Conservation (phyloP, 2,329 filamentous ascomycete genomes). For the Colletotrichum sp. region DNA sequence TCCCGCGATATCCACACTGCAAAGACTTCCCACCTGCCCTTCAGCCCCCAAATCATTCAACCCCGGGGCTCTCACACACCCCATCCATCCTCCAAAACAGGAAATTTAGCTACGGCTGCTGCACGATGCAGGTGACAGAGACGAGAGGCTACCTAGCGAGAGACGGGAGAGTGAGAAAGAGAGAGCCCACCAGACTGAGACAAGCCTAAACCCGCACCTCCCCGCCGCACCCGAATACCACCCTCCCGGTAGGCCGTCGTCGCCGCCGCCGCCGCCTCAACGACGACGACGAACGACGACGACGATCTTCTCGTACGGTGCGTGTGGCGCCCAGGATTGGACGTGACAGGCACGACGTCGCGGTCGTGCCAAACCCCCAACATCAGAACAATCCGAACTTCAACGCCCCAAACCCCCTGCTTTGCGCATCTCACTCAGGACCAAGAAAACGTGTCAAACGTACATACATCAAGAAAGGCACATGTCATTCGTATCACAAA, state of each 20-base stretch:
- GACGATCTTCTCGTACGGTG: background rate
- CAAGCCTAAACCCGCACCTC: background rate
- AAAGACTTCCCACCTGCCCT: background rate
- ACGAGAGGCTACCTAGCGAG: background rate
- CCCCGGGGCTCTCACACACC: background rate
- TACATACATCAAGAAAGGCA: background rate
- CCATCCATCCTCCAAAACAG: background rate
- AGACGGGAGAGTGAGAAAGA: background rate
- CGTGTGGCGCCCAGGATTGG: background rate
- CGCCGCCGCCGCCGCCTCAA: background rate
- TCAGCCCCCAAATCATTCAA: background rate
- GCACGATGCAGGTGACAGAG: background rate
- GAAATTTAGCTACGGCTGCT: background rate
- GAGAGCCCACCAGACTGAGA: slow-evolving; percentile 15
- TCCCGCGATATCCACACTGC: background rate
- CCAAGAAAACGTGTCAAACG: background rate
- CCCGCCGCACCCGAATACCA: slow-evolving; percentile 1
- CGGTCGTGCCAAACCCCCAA: background rate
- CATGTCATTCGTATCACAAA: background rate
- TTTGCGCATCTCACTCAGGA: background rate
- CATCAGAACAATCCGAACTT: background rate
- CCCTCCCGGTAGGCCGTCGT: background rate
- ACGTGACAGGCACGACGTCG: background rate
- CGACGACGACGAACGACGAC: background rate
- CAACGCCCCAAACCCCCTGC: background rate